Evolutionary conservation across 2,329 filamentous ascomycete species (phyloP).

Genomic region (Fusarium guadeloupense): DNA sequence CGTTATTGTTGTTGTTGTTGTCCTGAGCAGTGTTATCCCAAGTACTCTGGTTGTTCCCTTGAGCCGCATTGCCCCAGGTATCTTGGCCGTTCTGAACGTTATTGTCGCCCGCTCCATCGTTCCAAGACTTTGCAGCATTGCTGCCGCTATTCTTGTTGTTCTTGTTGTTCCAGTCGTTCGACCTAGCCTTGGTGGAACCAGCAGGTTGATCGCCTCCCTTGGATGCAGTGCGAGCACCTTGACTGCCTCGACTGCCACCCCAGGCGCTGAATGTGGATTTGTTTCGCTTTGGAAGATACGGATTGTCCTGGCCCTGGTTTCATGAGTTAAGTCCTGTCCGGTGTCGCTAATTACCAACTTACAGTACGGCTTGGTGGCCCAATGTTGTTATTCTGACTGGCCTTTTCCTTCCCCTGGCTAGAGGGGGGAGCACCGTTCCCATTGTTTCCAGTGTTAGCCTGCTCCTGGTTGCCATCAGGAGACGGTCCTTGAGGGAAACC

Average conservation of each 20-base stretch:
- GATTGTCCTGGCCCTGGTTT: constrained; percentile 35
- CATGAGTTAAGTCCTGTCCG: constrained; percentile 15
- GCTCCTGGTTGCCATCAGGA: constrained; percentile 8
- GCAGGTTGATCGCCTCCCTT: constrained; percentile 9
- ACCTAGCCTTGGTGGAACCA: constrained; percentile 22
- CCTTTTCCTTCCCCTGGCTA: constrained; percentile 37
- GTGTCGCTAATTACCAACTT: constrained; percentile 1
- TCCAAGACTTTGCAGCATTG: constrained; percentile 14
- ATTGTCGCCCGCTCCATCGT: constrained; percentile 20
- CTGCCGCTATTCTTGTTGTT: too few relatives aligned
- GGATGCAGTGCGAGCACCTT: constrained; percentile 13
- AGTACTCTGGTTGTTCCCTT: constrained; percentile 3
- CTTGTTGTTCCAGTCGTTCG: constrained; percentile 29
- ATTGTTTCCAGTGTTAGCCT: constrained; percentile 6
- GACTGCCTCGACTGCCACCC: too few relatives aligned
- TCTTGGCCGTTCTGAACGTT: constrained; percentile 3
- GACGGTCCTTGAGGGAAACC: constrained; percentile 23
- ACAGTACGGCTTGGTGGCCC: constrained; percentile 38
- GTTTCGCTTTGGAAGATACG: constrained; percentile 39
- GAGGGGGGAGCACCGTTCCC: constrained; percentile 19
- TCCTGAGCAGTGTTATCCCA: background rate
- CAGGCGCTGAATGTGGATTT: constrained; percentile 29
- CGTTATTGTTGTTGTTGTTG: background rate
- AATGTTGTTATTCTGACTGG: constrained; percentile 48
- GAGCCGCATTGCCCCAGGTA: background rate